Conservation (phyloP, 1,284 basidiomycete genomes). For the Thelephora terrestris region DNA sequence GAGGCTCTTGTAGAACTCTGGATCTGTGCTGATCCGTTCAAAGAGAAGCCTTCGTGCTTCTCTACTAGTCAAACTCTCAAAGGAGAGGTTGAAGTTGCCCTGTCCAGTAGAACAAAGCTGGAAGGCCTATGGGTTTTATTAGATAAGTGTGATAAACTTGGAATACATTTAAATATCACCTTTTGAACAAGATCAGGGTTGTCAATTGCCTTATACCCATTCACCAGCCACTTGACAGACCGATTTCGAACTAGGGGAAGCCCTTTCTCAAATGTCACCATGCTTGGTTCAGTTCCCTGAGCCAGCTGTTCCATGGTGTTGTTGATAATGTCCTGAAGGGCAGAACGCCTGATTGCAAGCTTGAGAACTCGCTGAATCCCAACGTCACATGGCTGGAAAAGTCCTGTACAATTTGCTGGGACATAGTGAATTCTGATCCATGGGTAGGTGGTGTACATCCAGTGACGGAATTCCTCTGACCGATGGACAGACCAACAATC, state of each 20-base stretch:
- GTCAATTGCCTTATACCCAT: conserved; percentile 1
- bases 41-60: too few relatives aligned
- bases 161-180: too few relatives aligned
- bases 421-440: conserved; percentile 18
- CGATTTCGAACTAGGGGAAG: not conserved
- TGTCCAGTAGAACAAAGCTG: too few relatives aligned
- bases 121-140: too few relatives aligned
- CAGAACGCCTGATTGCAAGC: conserved; percentile 15
- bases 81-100: too few relatives aligned
- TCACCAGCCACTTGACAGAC: not conserved
- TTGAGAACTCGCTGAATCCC: conserved; percentile 20
- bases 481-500: conserved; percentile 19
- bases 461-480: conserved; percentile 15
- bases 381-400: conserved; percentile 21
- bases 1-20: too few relatives aligned
- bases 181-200: not conserved
- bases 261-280: not conserved
- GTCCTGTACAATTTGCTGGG: conserved; percentile 19
- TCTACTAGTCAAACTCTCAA: too few relatives aligned
- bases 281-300: not conserved
- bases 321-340: not conserved
- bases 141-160: too few relatives aligned
- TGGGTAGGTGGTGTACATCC: conserved; percentile 10
- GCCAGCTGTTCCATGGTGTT: not conserved
- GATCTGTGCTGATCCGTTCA: too few relatives aligned